Percentiles rank a stretch among this genome's conserved stretches.
These are phyloP conservation scores for Leccinum uliginosum DNA, from an alignment of 768 basidiomycete genomes.

Conservation along the genomic window DNA sequence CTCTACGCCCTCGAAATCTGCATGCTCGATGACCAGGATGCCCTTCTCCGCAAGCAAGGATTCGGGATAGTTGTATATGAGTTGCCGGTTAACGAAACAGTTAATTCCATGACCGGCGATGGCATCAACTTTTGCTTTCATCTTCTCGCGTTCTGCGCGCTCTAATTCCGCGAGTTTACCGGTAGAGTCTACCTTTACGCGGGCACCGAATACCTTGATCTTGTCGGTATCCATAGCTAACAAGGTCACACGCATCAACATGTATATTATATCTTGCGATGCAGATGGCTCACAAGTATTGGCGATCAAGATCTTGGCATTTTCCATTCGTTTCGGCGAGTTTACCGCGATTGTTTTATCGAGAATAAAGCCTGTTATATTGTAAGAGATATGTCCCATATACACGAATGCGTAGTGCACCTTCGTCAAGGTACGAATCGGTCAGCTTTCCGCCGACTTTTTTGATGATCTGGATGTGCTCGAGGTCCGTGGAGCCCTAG, in stretches of 20 bases:
- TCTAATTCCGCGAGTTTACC: conserved; percentile 98
- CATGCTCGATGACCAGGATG: conserved; percentile 95
- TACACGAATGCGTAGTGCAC: conserved; percentile 32
- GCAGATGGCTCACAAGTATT: conserved; percentile 77
- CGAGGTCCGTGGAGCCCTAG: conserved; percentile 94
- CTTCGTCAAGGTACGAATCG: conserved; percentile 97
- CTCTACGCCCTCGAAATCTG: conserved; percentile 98
- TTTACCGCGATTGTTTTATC: conserved; percentile 94
- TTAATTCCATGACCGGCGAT: conserved; percentile 85
- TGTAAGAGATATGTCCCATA: not conserved
- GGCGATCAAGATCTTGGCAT: conserved; percentile 93
- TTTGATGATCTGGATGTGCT: conserved; percentile 99
- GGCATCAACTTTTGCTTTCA: conserved; percentile 95
- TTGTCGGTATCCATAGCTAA: conserved; percentile 99
- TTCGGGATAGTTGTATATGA: conserved; percentile 99
- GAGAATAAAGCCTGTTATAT: conserved; percentile 80
- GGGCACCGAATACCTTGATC: conserved; percentile 97
- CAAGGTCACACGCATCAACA: not conserved
- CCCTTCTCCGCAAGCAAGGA: conserved; percentile 91
- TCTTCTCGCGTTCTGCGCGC: conserved; percentile 96
- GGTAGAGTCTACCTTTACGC: conserved; percentile 92
- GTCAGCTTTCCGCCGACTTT: conserved; percentile 99
- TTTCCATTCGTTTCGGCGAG: conserved; percentile 92
- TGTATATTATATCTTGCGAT: not conserved
- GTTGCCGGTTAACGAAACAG: conserved; percentile 95